Percentiles rank a stretch among this genome's conserved stretches.
Evolutionary conservation across 305 asterid species (phyloP).

Genomic region (Stenogyne calaminthoides): DNA sequence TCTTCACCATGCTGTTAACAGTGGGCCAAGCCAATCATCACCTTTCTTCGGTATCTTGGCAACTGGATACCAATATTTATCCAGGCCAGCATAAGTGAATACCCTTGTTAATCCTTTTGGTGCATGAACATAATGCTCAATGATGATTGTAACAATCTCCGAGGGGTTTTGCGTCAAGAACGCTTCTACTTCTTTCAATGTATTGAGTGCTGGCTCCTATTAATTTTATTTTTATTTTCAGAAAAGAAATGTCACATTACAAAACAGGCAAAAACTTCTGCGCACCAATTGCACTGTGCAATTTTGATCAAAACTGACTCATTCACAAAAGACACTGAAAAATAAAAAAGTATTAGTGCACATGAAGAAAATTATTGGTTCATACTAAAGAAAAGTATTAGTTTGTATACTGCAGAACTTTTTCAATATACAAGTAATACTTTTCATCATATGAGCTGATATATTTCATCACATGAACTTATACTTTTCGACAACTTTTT

Average conservation of each 20-base stretch:
- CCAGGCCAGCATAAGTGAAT: slow-evolving; percentile 81
- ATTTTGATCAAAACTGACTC: too few species aligned
- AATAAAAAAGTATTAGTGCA: too few species aligned
- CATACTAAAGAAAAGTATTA: too few species aligned
- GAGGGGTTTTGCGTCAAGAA: slow-evolving; percentile 82
- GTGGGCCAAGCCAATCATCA: slow-evolving; percentile 92
- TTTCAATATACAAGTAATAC: too few species aligned
- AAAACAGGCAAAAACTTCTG: slow-evolving; percentile 14
- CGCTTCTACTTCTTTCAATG: slow-evolving; percentile 91
- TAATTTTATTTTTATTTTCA: slow-evolving; percentile 2
- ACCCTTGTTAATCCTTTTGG: slow-evolving; percentile 86
- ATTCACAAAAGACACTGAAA: too few species aligned
- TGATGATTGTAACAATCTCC: slow-evolving; percentile 86
- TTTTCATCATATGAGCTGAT: too few species aligned
- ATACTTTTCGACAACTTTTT: too few species aligned
- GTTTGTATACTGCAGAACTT: too few species aligned
- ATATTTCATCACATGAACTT: too few species aligned
- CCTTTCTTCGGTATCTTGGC: slow-evolving; percentile 91
- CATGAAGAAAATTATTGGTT: too few species aligned
- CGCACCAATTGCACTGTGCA: too few species aligned
- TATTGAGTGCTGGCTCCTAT: slow-evolving; percentile 75
- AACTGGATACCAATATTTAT: slow-evolving; percentile 88
- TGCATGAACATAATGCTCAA: slow-evolving; percentile 90
- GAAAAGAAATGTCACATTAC: slow-evolving; percentile 23
- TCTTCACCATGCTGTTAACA: slow-evolving; percentile 64